These are phyloP conservation scores for Vitis amurensis DNA, from an alignment of 164 flowering plant species.

Conservation along the genomic window DNA sequence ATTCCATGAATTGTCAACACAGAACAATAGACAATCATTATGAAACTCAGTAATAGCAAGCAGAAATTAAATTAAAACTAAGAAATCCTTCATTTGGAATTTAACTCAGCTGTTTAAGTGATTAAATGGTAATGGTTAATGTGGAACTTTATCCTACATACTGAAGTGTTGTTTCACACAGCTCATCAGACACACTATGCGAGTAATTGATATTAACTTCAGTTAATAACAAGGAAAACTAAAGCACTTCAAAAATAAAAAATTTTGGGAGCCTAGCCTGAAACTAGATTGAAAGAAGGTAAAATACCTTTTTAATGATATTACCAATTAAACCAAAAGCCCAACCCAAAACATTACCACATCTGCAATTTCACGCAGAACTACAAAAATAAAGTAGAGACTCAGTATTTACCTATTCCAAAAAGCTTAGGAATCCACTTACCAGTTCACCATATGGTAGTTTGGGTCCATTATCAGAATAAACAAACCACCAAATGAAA, in stretches of 20 bases:
- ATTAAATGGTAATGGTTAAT: background rate
- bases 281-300: background rate
- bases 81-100: background rate
- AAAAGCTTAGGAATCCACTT: slow-evolving; percentile 11
- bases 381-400: background rate
- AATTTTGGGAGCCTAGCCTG: background rate
- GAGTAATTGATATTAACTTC: background rate
- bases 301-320: background rate
- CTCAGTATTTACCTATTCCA: background rate
- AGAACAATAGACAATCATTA: no score
- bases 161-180: background rate
- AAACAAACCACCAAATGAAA: slow-evolving; percentile 97
- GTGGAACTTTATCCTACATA: background rate
- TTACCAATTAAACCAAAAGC: background rate
- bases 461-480: slow-evolving; percentile 81
- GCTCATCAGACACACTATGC: background rate
- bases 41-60: no score
- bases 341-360: background rate
- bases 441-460: slow-evolving; percentile 87
- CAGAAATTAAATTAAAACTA: background rate
- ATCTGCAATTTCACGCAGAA: background rate
- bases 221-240: background rate
- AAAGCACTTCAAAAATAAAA: background rate
- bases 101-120: background rate
- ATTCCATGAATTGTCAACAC: no score